Evolutionary conservation across 2,329 filamentous ascomycete species (phyloP).

Genomic region (Ascochyta pisi): DNA sequence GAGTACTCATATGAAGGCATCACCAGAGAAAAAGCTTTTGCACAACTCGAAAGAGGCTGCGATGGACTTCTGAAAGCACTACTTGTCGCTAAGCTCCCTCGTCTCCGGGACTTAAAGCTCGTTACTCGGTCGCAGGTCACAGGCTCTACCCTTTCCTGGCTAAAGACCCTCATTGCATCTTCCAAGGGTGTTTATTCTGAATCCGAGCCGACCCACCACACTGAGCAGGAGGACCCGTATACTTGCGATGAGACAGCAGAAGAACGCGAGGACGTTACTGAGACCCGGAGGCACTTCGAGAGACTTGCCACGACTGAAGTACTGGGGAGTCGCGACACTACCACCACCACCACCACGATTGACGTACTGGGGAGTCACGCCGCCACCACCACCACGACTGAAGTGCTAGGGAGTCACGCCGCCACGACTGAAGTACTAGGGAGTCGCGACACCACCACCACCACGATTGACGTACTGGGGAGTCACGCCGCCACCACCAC

Average conservation of each 20-base stretch:
- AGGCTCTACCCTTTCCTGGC: not conserved
- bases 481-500: too few relatives aligned
- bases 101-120: conserved; percentile 3
- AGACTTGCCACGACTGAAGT: too few relatives aligned
- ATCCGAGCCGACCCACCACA: not conserved
- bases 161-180: not conserved
- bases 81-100: conserved; percentile 6
- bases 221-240: too few relatives aligned
- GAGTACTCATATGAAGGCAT: not conserved
- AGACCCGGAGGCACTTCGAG: too few relatives aligned
- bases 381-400: too few relatives aligned
- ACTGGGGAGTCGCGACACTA: too few relatives aligned
- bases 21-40: not conserved
- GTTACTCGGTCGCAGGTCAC: not conserved
- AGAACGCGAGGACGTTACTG: not conserved
- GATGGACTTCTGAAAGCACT: conserved; percentile 9
- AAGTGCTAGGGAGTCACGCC: too few relatives aligned
- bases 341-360: too few relatives aligned
- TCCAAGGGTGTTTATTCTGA: not conserved
- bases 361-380: too few relatives aligned
- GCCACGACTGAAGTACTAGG: too few relatives aligned
- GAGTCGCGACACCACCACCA: too few relatives aligned
- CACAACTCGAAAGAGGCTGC: conserved; percentile 1
- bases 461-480: too few relatives aligned
- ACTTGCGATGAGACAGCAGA: not conserved